Evolutionary conservation across 495 filamentous ascomycete species (phyloP).

Genomic region (Tetracladium setigerum): DNA sequence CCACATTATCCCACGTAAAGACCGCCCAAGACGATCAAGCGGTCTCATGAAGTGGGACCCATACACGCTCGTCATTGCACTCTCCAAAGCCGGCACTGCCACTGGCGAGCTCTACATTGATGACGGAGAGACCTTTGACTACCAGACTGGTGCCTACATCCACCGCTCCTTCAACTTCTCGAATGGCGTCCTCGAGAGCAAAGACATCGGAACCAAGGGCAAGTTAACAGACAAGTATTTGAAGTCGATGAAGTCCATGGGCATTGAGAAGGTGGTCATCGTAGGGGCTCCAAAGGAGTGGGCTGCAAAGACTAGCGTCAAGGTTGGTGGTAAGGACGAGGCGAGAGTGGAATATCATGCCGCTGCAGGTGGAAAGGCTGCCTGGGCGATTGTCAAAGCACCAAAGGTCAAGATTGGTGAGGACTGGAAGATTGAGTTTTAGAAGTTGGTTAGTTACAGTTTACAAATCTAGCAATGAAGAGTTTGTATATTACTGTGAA

Average conservation of each 20-base stretch:
- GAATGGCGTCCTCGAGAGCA: slow-evolving; percentile 45
- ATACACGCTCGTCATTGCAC: slow-evolving; percentile 78
- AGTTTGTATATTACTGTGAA: not conserved
- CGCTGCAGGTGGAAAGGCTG: slow-evolving; percentile 53
- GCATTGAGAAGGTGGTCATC: slow-evolving; percentile 75
- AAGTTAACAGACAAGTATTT: slow-evolving; percentile 65
- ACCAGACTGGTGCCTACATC: slow-evolving; percentile 75
- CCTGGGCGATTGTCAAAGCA: slow-evolving; percentile 75
- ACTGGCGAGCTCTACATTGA: slow-evolving; percentile 84
- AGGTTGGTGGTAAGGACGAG: slow-evolving; percentile 52
- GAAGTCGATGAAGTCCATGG: slow-evolving; percentile 66
- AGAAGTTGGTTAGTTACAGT: not conserved
- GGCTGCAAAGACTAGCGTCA: slow-evolving; percentile 59
- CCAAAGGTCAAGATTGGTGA: slow-evolving; percentile 68
- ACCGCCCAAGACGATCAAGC: slow-evolving; percentile 74
- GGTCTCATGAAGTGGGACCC: slow-evolving; percentile 91
- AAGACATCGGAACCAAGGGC: slow-evolving; percentile 44
- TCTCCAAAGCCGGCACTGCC: slow-evolving; percentile 64
- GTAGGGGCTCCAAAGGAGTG: slow-evolving; percentile 69
- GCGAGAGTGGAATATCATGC: slow-evolving; percentile 54
- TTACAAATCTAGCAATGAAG: not conserved
- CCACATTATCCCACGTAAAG: slow-evolving; percentile 83
- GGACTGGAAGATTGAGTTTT: slow-evolving; percentile 74
- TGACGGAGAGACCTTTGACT: slow-evolving; percentile 89
- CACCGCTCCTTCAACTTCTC: slow-evolving; percentile 67